Evolutionary conservation across 2,329 filamentous ascomycete genomes (phyloP).

Genomic region (Arthrobotrys entomopaga): DNA sequence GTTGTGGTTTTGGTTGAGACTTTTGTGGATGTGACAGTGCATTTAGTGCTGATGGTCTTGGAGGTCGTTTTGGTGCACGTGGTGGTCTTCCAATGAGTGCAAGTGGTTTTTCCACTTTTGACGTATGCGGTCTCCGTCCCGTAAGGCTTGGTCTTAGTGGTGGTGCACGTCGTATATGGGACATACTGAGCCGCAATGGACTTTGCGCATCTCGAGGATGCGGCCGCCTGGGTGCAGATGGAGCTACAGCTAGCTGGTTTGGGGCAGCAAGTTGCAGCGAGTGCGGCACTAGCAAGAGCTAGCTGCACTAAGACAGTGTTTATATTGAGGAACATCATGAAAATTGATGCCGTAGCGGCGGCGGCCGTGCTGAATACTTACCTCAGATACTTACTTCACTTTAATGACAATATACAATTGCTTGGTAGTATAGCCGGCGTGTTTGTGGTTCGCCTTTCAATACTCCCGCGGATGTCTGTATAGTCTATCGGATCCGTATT

Average conservation of each 20-base stretch:
- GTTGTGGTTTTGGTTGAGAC: slow-evolving; percentile 1
- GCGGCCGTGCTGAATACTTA: no score
- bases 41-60: neutral
- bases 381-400: no score
- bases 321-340: slow-evolving; percentile 7
- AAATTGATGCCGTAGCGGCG: neutral
- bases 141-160: neutral
- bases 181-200: neutral
- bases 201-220: slow-evolving; percentile 10
- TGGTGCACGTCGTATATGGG: neutral
- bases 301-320: slow-evolving; percentile 7
- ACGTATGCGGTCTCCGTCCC: slow-evolving; percentile 3
- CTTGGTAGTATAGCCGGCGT: no score
- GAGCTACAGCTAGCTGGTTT: slow-evolving; percentile 17
- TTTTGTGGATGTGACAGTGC: neutral
- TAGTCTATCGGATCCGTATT: no score
- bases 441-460: no score
- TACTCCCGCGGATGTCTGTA: no score
- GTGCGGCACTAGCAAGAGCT: slow-evolving; percentile 2
- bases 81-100: slow-evolving; percentile 9
- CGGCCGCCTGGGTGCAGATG: neutral
- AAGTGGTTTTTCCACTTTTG: neutral
- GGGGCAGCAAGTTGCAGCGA: slow-evolving; percentile 1
- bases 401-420: no score
- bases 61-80: neutral